Evolutionary conservation across 2,329 filamentous ascomycete genomes (phyloP).

Genomic region (Xylaria sp.): DNA sequence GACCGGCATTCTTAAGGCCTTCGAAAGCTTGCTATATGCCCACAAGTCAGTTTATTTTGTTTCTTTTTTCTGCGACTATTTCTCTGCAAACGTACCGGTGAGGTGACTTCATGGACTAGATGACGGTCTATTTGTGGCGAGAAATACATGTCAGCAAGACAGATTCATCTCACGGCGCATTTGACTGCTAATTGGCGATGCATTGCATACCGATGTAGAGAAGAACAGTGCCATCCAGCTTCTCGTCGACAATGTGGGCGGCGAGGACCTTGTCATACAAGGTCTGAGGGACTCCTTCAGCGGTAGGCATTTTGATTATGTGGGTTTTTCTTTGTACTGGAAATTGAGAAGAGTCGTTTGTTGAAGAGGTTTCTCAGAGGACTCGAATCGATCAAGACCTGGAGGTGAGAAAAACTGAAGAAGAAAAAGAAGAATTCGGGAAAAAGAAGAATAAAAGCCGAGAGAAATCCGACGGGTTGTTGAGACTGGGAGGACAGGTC

Average conservation of each 20-base stretch:
- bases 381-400: not conserved
- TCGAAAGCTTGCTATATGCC: constrained; percentile 82
- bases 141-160: constrained; percentile 13
- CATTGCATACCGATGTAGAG: constrained; percentile 76
- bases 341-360: constrained; percentile 1
- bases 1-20: constrained; percentile 81
- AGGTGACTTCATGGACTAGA: constrained; percentile 97
- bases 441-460: not conserved
- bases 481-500: not conserved
- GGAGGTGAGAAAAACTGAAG: not conserved
- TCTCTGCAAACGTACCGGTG: constrained; percentile 59
- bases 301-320: constrained; percentile 55
- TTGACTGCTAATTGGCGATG: not conserved
- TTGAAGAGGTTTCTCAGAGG: not conserved
- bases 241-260: constrained; percentile 91
- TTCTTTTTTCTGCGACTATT: not conserved
- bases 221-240: constrained; percentile 85
- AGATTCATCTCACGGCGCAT: not conserved
- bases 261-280: constrained; percentile 98
- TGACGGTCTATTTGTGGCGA: constrained; percentile 63
- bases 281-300: constrained; percentile 56
- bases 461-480: not conserved
- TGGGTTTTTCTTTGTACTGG: not conserved
- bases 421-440: not conserved
- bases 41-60: constrained; percentile 17